phyloP scores from a whole-genome alignment of 441 rosid species.

The Dalechampia spathulata region DNA sequence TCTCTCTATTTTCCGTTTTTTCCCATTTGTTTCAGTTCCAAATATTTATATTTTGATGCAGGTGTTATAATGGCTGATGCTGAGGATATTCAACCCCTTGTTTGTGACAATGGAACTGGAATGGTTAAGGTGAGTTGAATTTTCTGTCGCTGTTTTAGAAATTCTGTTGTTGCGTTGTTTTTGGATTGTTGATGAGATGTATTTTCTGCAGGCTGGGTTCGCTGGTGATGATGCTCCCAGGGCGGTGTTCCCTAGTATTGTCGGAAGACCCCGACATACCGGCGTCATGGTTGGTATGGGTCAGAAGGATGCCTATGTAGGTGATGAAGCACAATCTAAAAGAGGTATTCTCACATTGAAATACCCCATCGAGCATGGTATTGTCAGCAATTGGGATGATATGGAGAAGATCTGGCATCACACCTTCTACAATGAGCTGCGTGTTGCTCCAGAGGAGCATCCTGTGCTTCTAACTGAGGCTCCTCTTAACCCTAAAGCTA shows the following conservation, averaged over 20 bases:
- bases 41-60: neutral
- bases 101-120: conserved; percentile 48
- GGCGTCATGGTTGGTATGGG: conserved; percentile 67
- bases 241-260: conserved; percentile 60
- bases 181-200: neutral
- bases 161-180: neutral
- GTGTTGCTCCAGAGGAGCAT: conserved; percentile 53
- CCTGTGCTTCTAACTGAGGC: conserved; percentile 55
- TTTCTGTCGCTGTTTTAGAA: too few species aligned
- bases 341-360: conserved; percentile 55
- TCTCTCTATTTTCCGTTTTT: too few species aligned
- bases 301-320: conserved; percentile 52
- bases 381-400: conserved; percentile 69
- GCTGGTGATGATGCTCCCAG: conserved; percentile 61
- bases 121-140: conserved; percentile 36
- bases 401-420: conserved; percentile 70
- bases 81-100: conserved; percentile 48
- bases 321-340: conserved; percentile 56
- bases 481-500: conserved; percentile 51
- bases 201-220: conserved; percentile 38
- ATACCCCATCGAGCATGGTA: conserved; percentile 65
- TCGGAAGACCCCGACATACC: conserved; percentile 57
- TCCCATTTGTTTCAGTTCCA: neutral
- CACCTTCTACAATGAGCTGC: conserved; percentile 53
- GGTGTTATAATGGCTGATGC: conserved; percentile 35